Evolutionary conservation across 1,284 basidiomycete genomes (phyloP), one percentile per base, ranked within the genome.

Genomic region (Polyporus tsugae): DNA sequence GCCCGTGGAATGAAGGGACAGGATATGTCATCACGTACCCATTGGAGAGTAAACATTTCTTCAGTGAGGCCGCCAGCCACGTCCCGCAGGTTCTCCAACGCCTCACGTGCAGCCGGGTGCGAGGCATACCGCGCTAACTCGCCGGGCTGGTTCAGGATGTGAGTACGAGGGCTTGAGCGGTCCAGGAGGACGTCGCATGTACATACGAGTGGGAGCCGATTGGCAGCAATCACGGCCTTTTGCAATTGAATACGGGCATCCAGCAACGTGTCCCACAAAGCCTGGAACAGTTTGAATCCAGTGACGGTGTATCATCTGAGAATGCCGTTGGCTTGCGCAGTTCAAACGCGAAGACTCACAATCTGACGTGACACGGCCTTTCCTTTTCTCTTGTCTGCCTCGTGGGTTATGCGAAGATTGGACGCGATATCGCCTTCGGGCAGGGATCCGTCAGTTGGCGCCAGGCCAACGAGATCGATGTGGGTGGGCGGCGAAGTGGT

Each of bases 181-280:
- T 35, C 29, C 33, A 36, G 57, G 22, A 66, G 29, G 42, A 41
- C 39, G 25, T 52, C 35, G 25, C 42, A 19, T 57, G 41, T 25
- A 81, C 85, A 71, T 75, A 88, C 89, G 36, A 72, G 74, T 60
- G 89, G 87, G 15, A 96, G 82, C 65, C 84, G 80, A 75, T 95
- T 93, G 5, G 89, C 85, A 13, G 90, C 83, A 1, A 82, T 77
- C 58, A 91, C 83, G 29, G 90, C 87, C 82, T 96, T 98, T 81
- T 98, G 96, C 64, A 97, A 80, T 38, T 91, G 91, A 78, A 98
- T 98, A 44, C 96, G 89, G 22, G 93, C 88, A 76, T 97, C 95
- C 44, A 98, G 85, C 42, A 98, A 83, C 6, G 86, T 85, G 78
- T 97, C 95, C 90, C 95, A 97, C 39, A 96, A 81, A 6, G 85